Conservation (phyloP, 345 rosid species). For the Eucalyptus camaldulensis region DNA sequence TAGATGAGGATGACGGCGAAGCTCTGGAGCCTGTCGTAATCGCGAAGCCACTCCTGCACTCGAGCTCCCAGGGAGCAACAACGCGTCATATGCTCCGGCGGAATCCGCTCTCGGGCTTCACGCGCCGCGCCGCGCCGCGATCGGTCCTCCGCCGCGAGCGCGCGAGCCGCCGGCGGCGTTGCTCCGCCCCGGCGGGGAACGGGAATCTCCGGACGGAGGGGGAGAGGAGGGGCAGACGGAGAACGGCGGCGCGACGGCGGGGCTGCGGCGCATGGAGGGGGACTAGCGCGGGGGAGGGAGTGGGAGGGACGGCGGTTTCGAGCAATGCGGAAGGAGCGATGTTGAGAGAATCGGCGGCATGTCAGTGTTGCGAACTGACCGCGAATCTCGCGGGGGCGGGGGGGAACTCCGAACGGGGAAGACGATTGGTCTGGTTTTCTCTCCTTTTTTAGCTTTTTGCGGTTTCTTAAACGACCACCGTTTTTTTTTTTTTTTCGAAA, state of each 20-base stretch:
- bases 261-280: neutral
- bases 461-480: neutral
- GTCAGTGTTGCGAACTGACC: neutral
- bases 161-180: neutral
- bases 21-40: slow-evolving; percentile 60
- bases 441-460: neutral
- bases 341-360: neutral
- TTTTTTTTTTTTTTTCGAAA: neutral
- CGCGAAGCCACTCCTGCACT: slow-evolving; percentile 46
- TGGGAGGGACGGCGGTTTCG: neutral
- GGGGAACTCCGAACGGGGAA: neutral
- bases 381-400: neutral
- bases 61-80: slow-evolving; percentile 28
- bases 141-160: neutral
- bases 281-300: neutral
- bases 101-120: neutral
- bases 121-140: neutral
- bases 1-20: slow-evolving; percentile 67
- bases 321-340: neutral
- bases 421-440: neutral
- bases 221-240: neutral
- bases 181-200: neutral
- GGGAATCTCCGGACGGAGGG: neutral
- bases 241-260: neutral
- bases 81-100: neutral